Evolutionary conservation across 306 rosid genomes (phyloP).

Genomic region (Pachyrhizus erosus): DNA sequence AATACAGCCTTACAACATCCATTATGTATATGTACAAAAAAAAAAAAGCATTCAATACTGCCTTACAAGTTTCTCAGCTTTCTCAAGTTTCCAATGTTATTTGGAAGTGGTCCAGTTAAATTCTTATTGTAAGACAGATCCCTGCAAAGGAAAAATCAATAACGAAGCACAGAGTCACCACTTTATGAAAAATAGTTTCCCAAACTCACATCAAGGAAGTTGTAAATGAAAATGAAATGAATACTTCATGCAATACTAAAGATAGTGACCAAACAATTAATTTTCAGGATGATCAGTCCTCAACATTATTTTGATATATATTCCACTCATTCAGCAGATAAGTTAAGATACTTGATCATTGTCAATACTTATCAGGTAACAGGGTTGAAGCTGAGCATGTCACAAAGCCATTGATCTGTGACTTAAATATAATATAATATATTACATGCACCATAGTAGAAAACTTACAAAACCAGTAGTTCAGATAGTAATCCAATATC

Average conservation of each 20-base stretch:
- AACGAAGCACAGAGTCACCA: slow-evolving; percentile 24
- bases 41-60: slow-evolving; percentile 7
- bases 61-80: slow-evolving; percentile 66
- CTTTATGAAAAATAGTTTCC: too few relatives aligned
- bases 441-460: slow-evolving; percentile 17
- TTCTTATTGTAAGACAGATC: slow-evolving; percentile 67
- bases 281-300: slow-evolving; percentile 5
- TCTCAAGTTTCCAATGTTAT: slow-evolving; percentile 56
- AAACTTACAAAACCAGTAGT: slow-evolving; percentile 57
- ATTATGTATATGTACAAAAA: too few relatives aligned
- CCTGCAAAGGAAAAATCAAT: slow-evolving; percentile 48
- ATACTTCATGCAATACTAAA: background rate
- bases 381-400: background rate
- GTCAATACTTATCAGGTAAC: background rate
- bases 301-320: background rate
- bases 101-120: slow-evolving; percentile 58
- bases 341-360: slow-evolving; percentile 15
- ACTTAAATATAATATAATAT: background rate
- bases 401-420: slow-evolving; percentile 5
- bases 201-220: background rate
- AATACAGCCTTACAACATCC: slow-evolving; percentile 59
- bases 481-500: slow-evolving; percentile 58
- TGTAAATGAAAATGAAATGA: background rate
- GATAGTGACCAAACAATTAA: slow-evolving; percentile 1
- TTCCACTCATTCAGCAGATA: slow-evolving; percentile 9